Base-by-base conservation (phyloP, 495 filamentous ascomycete genomes). In the Aspergillus homomorphus region DNA sequence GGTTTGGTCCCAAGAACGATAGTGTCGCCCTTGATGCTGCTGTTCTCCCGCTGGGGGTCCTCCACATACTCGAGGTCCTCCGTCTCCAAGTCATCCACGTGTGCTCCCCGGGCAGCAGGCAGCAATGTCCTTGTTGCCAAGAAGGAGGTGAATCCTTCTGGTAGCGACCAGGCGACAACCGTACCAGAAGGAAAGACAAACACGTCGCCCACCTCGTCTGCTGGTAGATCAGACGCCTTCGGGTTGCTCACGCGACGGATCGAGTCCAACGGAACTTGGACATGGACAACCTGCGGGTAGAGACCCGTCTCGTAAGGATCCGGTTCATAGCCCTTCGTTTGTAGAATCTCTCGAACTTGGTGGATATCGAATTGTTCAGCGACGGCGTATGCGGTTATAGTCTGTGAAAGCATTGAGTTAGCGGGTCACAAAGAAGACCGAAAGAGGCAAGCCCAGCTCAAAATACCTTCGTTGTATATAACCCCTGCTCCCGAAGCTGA, bases 141-240 rank as follows among this genome's bases (percentile, higher is more conserved):
- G 22, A 82, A 83, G 16, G 81, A 83, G 14, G 88, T 86, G 19
- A 89, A 82, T 28, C 84, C 83, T 53, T 89, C 80, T 0, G 89
- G 85, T 2, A 96, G 78, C 7, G 85, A 86, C 94, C 94, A 98
- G 26, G 89, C 83, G 9, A 98, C 94, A 4, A 97, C 83, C n/a
- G 91, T 95, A 3, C 94, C 94, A 0, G 93, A 96, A 5, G 94
- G 91, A 64, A 98, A 98, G n/a, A 98, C 85, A 62, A 98, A 97
- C 15, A 97, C 81, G 69, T 98, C 94, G 14, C 91, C 92, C 52
- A 84, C 82, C 66, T 89, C 84, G 43, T 82, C 77, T 3, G 78
- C 71, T 22, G 84, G 74, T 49, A 90, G 82, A 53, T 82, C 84
- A 21, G 79, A 79, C 18, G 72, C 71, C 55, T 70, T 86, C 66